These are phyloP conservation scores for Mucor velutinosus DNA, from an alignment of 371 early-diverging fungal species.

Conservation along the genomic window DNA sequence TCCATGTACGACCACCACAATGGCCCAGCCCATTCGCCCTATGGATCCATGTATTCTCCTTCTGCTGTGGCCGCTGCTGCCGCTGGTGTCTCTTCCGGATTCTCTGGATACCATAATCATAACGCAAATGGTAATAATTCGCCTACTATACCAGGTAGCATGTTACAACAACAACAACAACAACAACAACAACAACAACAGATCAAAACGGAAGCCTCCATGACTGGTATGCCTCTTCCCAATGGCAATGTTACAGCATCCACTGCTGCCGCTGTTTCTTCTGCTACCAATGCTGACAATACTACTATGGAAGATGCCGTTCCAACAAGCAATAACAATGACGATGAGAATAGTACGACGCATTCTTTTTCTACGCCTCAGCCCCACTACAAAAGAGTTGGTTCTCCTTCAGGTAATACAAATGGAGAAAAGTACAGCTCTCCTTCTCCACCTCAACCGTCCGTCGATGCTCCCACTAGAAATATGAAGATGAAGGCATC, in stretches of 20 bases:
- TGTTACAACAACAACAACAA: neutral
- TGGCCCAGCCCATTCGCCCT: neutral
- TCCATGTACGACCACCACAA: neutral
- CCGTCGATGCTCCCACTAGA: constrained; percentile 6
- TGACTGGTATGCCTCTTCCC: neutral
- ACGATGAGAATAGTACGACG: neutral
- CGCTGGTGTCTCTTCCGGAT: neutral
- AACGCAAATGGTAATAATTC: neutral
- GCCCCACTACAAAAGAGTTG: constrained; percentile 16
- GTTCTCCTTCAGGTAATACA: neutral
- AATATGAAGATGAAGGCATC: neutral
- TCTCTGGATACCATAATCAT: neutral
- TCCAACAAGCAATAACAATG: neutral
- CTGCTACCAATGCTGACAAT: neutral
- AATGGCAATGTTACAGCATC: neutral
- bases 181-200: neutral
- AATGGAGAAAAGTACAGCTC: neutral
- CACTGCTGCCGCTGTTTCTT: neutral
- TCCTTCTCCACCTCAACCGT: constrained; percentile 22
- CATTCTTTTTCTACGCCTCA: constrained; percentile 23
- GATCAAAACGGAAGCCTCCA: neutral
- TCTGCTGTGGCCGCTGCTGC: neutral
- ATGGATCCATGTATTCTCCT: constrained; percentile 1
- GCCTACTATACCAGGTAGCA: neutral
- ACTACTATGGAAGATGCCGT: neutral